Conservation (phyloP, 257 asterid species). For the Solanum okadae region DNA sequence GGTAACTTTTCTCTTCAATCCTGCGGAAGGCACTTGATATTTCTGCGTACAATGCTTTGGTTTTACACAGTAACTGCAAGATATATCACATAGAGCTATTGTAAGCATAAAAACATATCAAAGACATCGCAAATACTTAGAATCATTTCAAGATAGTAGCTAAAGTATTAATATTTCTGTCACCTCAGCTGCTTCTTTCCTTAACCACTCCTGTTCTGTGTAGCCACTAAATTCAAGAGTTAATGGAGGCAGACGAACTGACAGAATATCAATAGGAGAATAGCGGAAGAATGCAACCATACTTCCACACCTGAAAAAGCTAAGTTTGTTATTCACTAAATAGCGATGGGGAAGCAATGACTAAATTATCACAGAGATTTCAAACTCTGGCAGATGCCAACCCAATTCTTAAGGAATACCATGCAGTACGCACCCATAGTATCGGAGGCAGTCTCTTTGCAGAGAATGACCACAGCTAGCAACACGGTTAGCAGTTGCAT, state of each 20-base stretch:
- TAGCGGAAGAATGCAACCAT: slow-evolving; percentile 86
- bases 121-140: background rate
- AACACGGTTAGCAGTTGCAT: slow-evolving; percentile 85
- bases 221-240: slow-evolving; percentile 60
- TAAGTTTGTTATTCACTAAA: background rate
- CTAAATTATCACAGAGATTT: background rate
- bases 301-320: slow-evolving; percentile 60
- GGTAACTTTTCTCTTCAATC: slow-evolving; percentile 34
- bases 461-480: slow-evolving; percentile 96
- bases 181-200: slow-evolving; percentile 74
- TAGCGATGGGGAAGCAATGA: background rate
- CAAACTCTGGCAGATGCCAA: background rate
- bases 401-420: background rate
- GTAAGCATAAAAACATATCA: background rate
- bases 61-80: slow-evolving; percentile 61
- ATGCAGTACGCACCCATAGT: slow-evolving; percentile 57
- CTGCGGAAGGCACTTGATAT: slow-evolving; percentile 48
- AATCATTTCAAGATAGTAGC: background rate
- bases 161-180: background rate
- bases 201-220: slow-evolving; percentile 56
- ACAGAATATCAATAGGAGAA: slow-evolving; percentile 71
- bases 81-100: slow-evolving; percentile 1
- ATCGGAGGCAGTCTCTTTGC: slow-evolving; percentile 95
- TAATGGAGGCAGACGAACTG: slow-evolving; percentile 77
- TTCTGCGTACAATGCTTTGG: slow-evolving; percentile 54